Evolutionary conservation across 768 basidiomycete species (phyloP), one percentile per base, ranked within the genome.

Genomic region (Lactarius quietus): DNA sequence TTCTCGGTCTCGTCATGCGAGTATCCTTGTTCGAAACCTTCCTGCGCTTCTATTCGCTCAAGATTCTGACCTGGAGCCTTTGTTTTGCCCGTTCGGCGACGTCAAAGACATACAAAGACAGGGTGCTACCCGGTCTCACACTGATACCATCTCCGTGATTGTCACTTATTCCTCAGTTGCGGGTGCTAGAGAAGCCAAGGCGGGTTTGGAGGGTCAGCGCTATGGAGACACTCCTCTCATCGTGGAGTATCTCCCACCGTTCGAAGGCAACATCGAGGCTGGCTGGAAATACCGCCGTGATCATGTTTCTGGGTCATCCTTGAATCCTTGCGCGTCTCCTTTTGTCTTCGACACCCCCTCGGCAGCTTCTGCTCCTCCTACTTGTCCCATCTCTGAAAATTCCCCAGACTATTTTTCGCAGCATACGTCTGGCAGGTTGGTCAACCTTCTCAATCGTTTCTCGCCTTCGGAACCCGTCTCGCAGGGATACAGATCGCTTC

Each of bases 1-100:
- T 39, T 23, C 56, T 43, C 61, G 48, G n/a, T 26, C 64, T 23
- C 33, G 60, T 58, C n/a, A 59, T 69, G 3, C 71, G 14, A 65
- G 80, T 48, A 70, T 92, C 61, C 78, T 89, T 41, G 84, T 91
- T 57, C 82, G 80, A 64, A 87, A 89, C 65, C 75, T 92, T 68
- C 85, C 90, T 51, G 78, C 81, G 33, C 70, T 89, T 51, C 75
- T 92, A 48, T 92, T 92, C 73, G 83, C 87, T 62, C 83, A 87
- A 72, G 74, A 78, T 54, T 80, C 82, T 59, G 90, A 92, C 71
- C 74, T 91, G 68, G 81, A 88, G 58, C 89, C 89, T n/a, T 78
- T 92, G 43, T 82, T 92, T 64, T 84, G 79, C 73, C 90, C 90
- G 28, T 92, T 86, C 71, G 90, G 90, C 17, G 76, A 79, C 35